Evolutionary conservation across 441 rosid genomes (phyloP).

Genomic region (California macrophylla): DNA sequence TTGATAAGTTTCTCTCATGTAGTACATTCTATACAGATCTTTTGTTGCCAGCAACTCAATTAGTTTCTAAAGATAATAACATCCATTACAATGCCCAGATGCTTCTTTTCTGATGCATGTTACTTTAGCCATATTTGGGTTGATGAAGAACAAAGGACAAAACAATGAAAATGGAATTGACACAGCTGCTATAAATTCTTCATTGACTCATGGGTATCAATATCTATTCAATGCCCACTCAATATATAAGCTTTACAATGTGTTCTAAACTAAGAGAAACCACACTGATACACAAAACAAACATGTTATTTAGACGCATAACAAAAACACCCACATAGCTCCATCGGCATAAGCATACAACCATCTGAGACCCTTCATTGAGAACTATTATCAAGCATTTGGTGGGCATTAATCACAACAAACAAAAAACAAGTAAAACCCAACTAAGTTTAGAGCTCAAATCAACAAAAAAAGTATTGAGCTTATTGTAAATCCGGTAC

Average conservation of each 20-base stretch:
- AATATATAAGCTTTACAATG: background rate
- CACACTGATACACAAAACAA: background rate
- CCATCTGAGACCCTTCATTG: conserved; percentile 15
- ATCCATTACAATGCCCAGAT: background rate
- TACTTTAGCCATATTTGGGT: background rate
- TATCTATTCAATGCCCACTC: background rate
- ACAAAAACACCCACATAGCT: background rate
- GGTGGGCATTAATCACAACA: background rate
- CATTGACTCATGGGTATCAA: background rate
- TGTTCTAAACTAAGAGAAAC: background rate
- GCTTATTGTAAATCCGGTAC: conserved; percentile 23
- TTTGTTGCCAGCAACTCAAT: background rate
- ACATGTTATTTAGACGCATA: background rate
- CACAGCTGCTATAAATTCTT: background rate
- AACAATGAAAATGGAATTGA: background rate
- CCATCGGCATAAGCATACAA: background rate
- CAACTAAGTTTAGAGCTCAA: background rate
- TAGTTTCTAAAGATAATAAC: background rate
- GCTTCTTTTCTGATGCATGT: background rate
- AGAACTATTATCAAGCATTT: conserved; percentile 50
- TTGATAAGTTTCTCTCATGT: background rate
- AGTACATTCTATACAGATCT: background rate
- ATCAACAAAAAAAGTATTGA: no score
- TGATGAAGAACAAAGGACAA: background rate
- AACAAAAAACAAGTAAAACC: background rate